A percentile compares a stretch with the other conserved stretches of the same genome.
phyloP scores from a whole-genome alignment of 2,329 filamentous ascomycete genomes.

The Stromatinia cepivora region DNA sequence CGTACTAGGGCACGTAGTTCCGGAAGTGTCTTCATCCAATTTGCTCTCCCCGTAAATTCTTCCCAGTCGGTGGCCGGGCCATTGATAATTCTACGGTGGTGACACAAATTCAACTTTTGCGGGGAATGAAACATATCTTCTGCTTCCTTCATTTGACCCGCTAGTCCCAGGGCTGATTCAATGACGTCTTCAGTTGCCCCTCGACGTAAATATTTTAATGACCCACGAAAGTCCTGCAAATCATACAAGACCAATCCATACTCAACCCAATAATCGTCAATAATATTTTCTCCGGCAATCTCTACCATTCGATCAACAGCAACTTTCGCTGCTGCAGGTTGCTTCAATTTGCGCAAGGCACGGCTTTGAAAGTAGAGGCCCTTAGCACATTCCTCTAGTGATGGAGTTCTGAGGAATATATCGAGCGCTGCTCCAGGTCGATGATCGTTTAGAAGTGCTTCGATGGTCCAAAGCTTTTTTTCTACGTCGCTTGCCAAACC shows the following conservation, averaged over 20 bases:
- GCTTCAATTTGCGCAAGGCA: constrained; percentile 12
- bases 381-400: background rate
- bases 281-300: background rate
- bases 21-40: constrained; percentile 17
- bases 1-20: constrained; percentile 1
- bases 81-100: constrained; percentile 5
- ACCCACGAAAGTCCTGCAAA: background rate
- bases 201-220: constrained; percentile 8
- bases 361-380: constrained; percentile 4
- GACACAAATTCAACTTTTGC: constrained; percentile 8
- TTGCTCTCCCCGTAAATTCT: constrained; percentile 17
- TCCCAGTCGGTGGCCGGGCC: constrained; percentile 2
- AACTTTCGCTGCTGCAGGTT: constrained; percentile 10
- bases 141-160: background rate
- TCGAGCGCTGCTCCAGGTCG: constrained; percentile 16
- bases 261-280: constrained; percentile 11
- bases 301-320: constrained; percentile 8
- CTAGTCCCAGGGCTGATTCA: constrained; percentile 3
- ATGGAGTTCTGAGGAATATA: background rate
- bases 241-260: constrained; percentile 10
- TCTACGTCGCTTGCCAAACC: background rate
- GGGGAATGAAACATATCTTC: constrained; percentile 8
- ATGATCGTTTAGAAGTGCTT: constrained; percentile 13
- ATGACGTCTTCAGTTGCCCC: constrained; percentile 11
- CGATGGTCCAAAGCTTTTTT: constrained; percentile 14